phyloP scores from a whole-genome alignment of 2,329 filamentous ascomycete species.

The Trichoderma sp. region DNA sequence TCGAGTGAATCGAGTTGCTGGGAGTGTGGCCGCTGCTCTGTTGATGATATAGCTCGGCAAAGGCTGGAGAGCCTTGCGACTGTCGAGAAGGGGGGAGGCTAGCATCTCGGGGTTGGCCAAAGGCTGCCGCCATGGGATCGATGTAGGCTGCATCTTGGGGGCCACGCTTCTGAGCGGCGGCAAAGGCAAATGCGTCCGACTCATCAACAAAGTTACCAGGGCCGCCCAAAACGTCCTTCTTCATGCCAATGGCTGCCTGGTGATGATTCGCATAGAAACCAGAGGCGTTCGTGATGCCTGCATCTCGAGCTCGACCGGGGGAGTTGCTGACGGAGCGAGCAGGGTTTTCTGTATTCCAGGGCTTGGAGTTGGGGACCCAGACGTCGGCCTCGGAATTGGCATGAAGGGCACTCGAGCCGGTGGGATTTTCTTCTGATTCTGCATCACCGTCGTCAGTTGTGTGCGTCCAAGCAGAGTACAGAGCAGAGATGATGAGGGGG shows the following conservation, averaged over 20 bases:
- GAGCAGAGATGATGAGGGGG: background rate
- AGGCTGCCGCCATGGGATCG: conserved; percentile 29
- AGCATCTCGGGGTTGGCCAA: conserved; percentile 47
- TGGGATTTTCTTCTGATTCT: conserved; percentile 44
- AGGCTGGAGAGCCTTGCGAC: conserved; percentile 43
- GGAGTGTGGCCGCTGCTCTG: conserved; percentile 36
- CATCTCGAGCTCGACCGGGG: conserved; percentile 53
- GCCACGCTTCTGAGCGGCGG: conserved; percentile 31
- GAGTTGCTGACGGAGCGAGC: conserved; percentile 52
- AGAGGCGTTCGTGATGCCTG: conserved; percentile 42
- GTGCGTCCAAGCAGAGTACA: background rate
- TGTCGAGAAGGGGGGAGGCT: conserved; percentile 56
- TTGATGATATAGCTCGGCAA: conserved; percentile 32
- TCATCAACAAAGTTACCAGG: conserved; percentile 26
- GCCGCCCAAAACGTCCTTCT: conserved; percentile 28
- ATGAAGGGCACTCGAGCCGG: conserved; percentile 67
- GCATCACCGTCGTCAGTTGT: conserved; percentile 1
- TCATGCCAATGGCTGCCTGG: conserved; percentile 43
- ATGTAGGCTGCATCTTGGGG: conserved; percentile 43
- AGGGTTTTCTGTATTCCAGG: conserved; percentile 56
- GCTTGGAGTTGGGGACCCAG: conserved; percentile 54
- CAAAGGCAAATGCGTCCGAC: conserved; percentile 26
- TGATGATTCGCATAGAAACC: conserved; percentile 46
- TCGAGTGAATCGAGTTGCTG: conserved; percentile 46
- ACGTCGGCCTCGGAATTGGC: conserved; percentile 65